Conservation (phyloP, 108 stramenopile species). For the Seminavis robusta region DNA sequence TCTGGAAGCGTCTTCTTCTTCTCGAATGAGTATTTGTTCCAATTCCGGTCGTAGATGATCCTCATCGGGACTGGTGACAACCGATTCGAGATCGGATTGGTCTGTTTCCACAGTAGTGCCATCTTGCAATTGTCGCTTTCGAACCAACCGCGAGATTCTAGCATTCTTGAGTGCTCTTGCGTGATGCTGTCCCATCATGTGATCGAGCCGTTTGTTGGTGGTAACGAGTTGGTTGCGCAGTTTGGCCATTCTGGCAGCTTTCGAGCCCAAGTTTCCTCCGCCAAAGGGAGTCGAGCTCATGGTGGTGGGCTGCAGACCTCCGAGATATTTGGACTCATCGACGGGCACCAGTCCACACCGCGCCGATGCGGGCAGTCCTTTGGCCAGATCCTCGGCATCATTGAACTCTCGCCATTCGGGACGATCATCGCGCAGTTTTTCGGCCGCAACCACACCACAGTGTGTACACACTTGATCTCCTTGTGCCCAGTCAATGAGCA, state of each 20-base stretch:
- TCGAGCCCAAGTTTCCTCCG: slow-evolving; percentile 18
- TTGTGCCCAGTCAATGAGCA: slow-evolving; percentile 49
- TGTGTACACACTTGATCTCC: slow-evolving; percentile 62
- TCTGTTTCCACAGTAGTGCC: too few species aligned
- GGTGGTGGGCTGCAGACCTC: slow-evolving; percentile 55
- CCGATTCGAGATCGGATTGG: too few species aligned
- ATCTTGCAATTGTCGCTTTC: too few species aligned
- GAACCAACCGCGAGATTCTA: slow-evolving; percentile 23
- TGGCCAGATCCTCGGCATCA: slow-evolving; percentile 42
- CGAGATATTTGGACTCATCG: slow-evolving; percentile 48
- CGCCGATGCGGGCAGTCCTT: slow-evolving; percentile 24
- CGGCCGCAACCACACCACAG: slow-evolving; percentile 60
- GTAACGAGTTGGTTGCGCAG: slow-evolving; percentile 32
- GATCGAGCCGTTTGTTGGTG: slow-evolving; percentile 38
- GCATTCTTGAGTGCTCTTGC: slow-evolving; percentile 28
- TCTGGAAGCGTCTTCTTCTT: slow-evolving; percentile 37
- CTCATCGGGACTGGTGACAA: too few species aligned
- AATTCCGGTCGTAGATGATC: slow-evolving; percentile 31
- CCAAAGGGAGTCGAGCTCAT: slow-evolving; percentile 40
- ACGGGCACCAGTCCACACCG: slow-evolving; percentile 44
- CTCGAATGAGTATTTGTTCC: slow-evolving; percentile 34
- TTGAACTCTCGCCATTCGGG: slow-evolving; percentile 64
- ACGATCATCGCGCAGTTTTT: slow-evolving; percentile 36
- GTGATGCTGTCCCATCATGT: slow-evolving; percentile 41
- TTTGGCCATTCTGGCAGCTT: not conserved